These are phyloP conservation scores for Jacaranda mimosifolia DNA, from an alignment of 257 asterid species.

Conservation along the genomic window DNA sequence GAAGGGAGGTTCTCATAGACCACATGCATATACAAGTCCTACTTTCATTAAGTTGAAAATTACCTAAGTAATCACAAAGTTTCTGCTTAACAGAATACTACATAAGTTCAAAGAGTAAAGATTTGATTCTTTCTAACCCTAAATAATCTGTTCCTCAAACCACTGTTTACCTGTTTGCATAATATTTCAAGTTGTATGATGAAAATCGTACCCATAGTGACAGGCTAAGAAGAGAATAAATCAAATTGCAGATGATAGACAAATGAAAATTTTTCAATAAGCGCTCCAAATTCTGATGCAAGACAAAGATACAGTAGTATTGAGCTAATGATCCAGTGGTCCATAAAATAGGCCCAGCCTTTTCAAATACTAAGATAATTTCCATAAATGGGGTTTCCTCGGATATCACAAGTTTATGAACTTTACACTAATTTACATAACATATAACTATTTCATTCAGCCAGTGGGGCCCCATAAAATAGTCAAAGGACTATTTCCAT, in stretches of 20 bases:
- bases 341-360: background rate
- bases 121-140: background rate
- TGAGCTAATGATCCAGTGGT: background rate
- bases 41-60: background rate
- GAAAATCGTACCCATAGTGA: background rate
- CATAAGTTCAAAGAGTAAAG: background rate
- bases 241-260: background rate
- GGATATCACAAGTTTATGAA: background rate
- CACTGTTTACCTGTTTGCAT: background rate
- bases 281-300: background rate
- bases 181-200: conserved; percentile 9
- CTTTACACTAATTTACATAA: background rate
- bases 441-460: background rate
- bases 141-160: background rate
- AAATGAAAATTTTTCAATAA: background rate
- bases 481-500: background rate
- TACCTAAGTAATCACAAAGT: conserved; percentile 14
- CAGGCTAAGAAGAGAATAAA: background rate
- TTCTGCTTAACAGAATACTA: conserved; percentile 19
- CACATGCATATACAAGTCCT: conserved; percentile 3
- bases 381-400: too few relatives aligned
- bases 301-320: background rate
- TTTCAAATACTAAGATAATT: too few relatives aligned
- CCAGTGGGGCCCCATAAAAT: background rate
- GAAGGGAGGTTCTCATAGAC: conserved; percentile 15